phyloP scores from a whole-genome alignment of 2,329 filamentous ascomycete species.

The Clonostachys chloroleuca region DNA sequence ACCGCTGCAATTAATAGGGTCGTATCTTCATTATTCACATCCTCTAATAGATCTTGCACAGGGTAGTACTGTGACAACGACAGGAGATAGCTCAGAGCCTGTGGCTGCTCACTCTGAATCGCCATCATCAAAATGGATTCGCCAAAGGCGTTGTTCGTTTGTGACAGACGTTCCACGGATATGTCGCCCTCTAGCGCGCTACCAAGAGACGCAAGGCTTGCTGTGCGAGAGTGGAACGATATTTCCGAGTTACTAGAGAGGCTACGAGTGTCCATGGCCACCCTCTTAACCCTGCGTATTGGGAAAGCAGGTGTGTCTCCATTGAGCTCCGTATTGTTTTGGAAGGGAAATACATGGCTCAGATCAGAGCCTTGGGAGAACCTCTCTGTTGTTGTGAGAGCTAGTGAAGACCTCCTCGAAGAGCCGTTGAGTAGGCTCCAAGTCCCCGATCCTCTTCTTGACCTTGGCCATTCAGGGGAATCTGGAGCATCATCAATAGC shows the following conservation, averaged over 20 bases:
- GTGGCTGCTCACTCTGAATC: slow-evolving; percentile 65
- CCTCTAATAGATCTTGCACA: slow-evolving; percentile 65
- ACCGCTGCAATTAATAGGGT: slow-evolving; percentile 87
- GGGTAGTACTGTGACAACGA: slow-evolving; percentile 74
- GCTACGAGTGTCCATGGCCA: slow-evolving; percentile 86
- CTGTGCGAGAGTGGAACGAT: slow-evolving; percentile 76
- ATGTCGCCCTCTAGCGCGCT: slow-evolving; percentile 80
- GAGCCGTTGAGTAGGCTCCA: slow-evolving; percentile 42
- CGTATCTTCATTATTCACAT: slow-evolving; percentile 85
- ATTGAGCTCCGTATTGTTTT: slow-evolving; percentile 44
- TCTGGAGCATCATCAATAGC: slow-evolving; percentile 41
- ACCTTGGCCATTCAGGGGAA: slow-evolving; percentile 25
- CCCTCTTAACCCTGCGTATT: slow-evolving; percentile 63
- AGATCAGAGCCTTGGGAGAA: slow-evolving; percentile 57
- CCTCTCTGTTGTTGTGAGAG: slow-evolving; percentile 36
- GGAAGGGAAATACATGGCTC: slow-evolving; percentile 89
- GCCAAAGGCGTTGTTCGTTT: slow-evolving; percentile 66
- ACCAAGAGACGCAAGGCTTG: slow-evolving; percentile 69
- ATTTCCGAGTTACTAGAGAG: slow-evolving; percentile 81
- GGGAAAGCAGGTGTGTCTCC: slow-evolving; percentile 21
- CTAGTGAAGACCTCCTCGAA: slow-evolving; percentile 35
- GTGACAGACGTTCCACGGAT: slow-evolving; percentile 72
- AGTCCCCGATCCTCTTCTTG: slow-evolving; percentile 37
- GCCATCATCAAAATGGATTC: slow-evolving; percentile 90
- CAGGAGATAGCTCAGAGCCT: slow-evolving; percentile 75